phyloP scores from a whole-genome alignment of 208 protist species.

The Acanthamoeba comandoni region DNA sequence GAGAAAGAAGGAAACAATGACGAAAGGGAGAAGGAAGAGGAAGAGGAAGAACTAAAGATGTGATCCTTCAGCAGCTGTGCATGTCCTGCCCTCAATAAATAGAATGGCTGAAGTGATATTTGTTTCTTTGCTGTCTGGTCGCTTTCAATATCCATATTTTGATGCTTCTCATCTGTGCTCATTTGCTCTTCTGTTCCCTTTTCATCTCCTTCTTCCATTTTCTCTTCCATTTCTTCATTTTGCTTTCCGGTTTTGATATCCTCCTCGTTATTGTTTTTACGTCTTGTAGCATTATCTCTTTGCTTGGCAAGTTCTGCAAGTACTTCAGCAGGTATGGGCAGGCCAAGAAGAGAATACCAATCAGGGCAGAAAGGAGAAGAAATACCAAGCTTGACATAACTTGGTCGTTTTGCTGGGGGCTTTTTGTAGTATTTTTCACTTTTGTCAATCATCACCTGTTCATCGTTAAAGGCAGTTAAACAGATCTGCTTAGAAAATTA shows the following conservation, averaged over 20 bases:
- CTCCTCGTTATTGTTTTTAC: conserved; percentile 27
- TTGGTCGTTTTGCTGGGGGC: conserved; percentile 75
- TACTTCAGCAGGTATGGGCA: conserved; percentile 1
- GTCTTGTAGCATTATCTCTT: not conserved
- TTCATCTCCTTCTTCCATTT: not conserved
- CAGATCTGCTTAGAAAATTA: too few species aligned
- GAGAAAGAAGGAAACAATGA: conserved; percentile 8
- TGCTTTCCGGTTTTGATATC: not conserved
- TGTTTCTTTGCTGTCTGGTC: not conserved
- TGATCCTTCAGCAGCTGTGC: not conserved
- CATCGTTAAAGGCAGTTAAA: too few species aligned
- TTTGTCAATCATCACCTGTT: too few species aligned
- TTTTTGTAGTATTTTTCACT: conserved; percentile 31
- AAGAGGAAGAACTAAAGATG: not conserved
- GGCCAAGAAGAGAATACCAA: conserved; percentile 68
- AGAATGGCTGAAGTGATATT: conserved; percentile 13
- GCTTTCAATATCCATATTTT: conserved; percentile 56
- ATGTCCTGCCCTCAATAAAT: not conserved
- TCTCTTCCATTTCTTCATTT: not conserved
- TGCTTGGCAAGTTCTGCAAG: not conserved
- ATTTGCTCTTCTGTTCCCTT: not conserved
- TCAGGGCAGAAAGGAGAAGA: conserved; percentile 75
- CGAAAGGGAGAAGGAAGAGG: conserved; percentile 5
- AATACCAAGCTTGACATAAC: conserved; percentile 75
- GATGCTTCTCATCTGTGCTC: conserved; percentile 1